These are phyloP conservation scores for Acanthamoeba quina DNA, from an alignment of 208 protist genomes.

Conservation along the genomic window DNA sequence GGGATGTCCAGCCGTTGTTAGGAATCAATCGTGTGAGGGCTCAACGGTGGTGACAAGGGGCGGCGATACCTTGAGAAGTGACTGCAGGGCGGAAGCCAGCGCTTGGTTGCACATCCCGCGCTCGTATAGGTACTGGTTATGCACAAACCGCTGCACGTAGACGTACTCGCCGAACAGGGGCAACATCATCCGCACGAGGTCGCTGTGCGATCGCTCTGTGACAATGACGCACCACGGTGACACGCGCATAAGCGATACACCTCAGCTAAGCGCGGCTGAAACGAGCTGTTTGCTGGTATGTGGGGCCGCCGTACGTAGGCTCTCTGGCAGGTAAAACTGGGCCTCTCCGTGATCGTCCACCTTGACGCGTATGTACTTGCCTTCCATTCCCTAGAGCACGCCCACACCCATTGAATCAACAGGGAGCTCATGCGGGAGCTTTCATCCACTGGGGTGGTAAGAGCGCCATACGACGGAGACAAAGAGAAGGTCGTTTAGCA, in stretches of 20 bases:
- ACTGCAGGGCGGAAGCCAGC: not conserved
- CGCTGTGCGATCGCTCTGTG: slow-evolving; percentile 47
- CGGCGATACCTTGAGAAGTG: slow-evolving; percentile 1
- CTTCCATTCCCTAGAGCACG: slow-evolving; percentile 1
- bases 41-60: not conserved
- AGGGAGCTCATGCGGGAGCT: not conserved
- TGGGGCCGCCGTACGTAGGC: not conserved
- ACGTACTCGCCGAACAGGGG: slow-evolving; percentile 8
- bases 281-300: not conserved
- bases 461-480: not conserved
- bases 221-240: not conserved
- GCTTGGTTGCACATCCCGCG: slow-evolving; percentile 49
- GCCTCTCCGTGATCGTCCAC: not conserved
- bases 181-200: slow-evolving; percentile 12
- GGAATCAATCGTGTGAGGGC: not conserved
- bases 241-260: not conserved
- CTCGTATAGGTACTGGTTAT: slow-evolving; percentile 31
- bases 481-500: slow-evolving; percentile 67
- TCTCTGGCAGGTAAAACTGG: slow-evolving; percentile 17
- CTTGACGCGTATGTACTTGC: slow-evolving; percentile 53
- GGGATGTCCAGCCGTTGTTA: not conserved
- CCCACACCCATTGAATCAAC: not conserved
- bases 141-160: slow-evolving; percentile 34
- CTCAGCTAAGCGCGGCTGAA: no score
- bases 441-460: no score